Evolutionary conservation across 1,284 basidiomycete species (phyloP).

Genomic region (Ganoderma resinaceum): DNA sequence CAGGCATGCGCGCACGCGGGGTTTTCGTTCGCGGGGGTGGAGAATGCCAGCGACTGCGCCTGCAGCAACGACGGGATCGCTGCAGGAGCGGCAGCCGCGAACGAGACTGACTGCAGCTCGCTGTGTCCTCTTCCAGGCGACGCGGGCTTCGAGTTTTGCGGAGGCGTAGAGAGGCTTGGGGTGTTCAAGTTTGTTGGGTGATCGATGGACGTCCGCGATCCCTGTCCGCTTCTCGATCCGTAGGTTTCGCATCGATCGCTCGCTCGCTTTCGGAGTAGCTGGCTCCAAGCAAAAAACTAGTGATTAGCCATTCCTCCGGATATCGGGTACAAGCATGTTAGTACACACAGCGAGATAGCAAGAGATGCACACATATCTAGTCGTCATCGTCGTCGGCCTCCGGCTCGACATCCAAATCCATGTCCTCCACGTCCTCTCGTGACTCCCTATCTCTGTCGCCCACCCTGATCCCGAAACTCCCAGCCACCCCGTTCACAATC

Average conservation of each 20-base stretch:
- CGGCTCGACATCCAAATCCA: constrained; percentile 12
- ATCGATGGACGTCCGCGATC: not conserved
- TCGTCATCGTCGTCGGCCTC: constrained; percentile 15
- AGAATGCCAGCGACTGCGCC: constrained; percentile 25
- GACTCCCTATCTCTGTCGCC: not conserved
- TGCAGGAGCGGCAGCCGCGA: constrained; percentile 11
- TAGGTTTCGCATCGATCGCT: not conserved
- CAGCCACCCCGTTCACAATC: constrained; percentile 4
- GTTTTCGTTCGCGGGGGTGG: constrained; percentile 28
- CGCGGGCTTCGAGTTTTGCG: constrained; percentile 31
- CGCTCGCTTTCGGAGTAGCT: not conserved
- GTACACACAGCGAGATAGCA: not conserved
- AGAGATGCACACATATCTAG: not conserved
- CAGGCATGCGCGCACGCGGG: constrained; percentile 27
- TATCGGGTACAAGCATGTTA: not conserved
- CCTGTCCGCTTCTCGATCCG: not conserved
- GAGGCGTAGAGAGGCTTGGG: constrained; percentile 23
- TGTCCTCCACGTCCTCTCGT: constrained; percentile 19
- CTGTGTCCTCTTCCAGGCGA: constrained; percentile 29
- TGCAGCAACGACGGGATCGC: constrained; percentile 19
- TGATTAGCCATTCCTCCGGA: not conserved
- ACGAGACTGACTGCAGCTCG: constrained; percentile 26
- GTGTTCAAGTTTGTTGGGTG: constrained; percentile 24
- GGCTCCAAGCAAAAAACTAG: not conserved
- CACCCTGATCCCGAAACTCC: not conserved